A percentile compares a stretch with the other conserved stretches of the same genome.
Conservation (phyloP, 768 basidiomycete genomes). For the Podaxis sp. region DNA sequence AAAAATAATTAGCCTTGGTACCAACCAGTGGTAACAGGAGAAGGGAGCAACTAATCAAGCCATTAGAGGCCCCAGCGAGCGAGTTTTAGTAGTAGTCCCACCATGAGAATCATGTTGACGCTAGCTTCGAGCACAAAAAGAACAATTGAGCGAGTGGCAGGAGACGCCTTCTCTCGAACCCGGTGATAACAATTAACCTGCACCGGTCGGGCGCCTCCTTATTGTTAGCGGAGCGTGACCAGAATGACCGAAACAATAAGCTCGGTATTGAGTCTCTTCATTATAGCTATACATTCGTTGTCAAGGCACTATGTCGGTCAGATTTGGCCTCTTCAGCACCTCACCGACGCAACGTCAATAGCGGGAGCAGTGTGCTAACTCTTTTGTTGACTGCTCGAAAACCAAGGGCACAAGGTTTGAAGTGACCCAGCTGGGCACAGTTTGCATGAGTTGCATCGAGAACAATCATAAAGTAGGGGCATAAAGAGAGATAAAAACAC, state of each 20-base stretch:
- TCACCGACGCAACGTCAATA: no score
- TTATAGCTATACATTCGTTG: not conserved
- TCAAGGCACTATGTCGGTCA: not conserved
- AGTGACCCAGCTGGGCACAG: not conserved
- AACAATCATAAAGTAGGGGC: not conserved
- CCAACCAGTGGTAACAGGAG: constrained; percentile 11
- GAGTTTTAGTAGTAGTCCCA: constrained; percentile 9
- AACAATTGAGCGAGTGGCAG: not conserved
- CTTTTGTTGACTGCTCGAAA: not conserved
- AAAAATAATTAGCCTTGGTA: not conserved
- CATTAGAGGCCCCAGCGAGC: not conserved
- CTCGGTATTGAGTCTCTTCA: not conserved
- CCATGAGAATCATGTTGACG: not conserved
- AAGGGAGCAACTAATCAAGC: not conserved
- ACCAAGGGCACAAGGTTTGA: not conserved
- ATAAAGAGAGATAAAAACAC: not conserved
- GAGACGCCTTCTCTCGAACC: not conserved
- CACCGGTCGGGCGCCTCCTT: not conserved
- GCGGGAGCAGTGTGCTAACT: not conserved
- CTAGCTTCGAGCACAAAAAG: not conserved
- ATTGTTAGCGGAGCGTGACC: not conserved
- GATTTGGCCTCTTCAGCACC: not conserved
- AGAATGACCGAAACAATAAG: not conserved
- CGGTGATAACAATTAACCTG: not conserved
- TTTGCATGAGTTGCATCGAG: not conserved